These are phyloP conservation scores for Fragilaria crotonensis DNA, from an alignment of 108 stramenopile species.

Conservation along the genomic window DNA sequence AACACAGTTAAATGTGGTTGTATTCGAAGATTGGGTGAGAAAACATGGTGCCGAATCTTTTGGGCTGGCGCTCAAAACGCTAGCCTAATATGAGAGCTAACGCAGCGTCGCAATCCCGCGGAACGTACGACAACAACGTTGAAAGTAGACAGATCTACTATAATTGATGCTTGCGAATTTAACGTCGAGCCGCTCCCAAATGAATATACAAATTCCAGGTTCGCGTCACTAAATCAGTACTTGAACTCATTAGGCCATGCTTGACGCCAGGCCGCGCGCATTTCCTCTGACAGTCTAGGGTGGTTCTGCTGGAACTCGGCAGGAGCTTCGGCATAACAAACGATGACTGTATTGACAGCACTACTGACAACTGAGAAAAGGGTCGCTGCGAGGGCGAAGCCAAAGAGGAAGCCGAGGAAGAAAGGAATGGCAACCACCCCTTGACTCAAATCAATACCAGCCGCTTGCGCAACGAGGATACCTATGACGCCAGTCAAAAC, in stretches of 20 bases:
- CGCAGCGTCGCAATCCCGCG: too few species aligned
- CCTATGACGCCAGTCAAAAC: conserved; percentile 42
- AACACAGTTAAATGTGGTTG: too few species aligned
- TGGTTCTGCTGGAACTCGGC: conserved; percentile 74
- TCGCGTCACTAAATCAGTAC: too few species aligned
- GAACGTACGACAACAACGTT: too few species aligned
- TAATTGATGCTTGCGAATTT: too few species aligned
- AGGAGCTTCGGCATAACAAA: conserved; percentile 83
- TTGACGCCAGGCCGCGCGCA: conserved; percentile 55
- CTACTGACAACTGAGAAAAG: conserved; percentile 60
- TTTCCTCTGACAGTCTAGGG: conserved; percentile 64
- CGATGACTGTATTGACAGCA: conserved; percentile 84
- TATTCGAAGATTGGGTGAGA: too few species aligned
- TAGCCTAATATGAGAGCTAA: too few species aligned
- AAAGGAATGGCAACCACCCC: conserved; percentile 2
- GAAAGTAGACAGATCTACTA: too few species aligned
- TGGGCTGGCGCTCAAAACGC: too few species aligned
- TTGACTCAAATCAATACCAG: conserved; percentile 4
- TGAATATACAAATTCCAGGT: too few species aligned
- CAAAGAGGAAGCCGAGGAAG: conserved; percentile 41
- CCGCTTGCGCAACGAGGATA: conserved; percentile 8
- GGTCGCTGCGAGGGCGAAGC: conserved; percentile 46
- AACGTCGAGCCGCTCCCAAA: too few species aligned
- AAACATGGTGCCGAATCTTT: too few species aligned
- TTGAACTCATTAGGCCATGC: conserved; percentile 23